Conservation (phyloP, 2,329 filamentous ascomycete species). For the Dactylella cylindrospora region DNA sequence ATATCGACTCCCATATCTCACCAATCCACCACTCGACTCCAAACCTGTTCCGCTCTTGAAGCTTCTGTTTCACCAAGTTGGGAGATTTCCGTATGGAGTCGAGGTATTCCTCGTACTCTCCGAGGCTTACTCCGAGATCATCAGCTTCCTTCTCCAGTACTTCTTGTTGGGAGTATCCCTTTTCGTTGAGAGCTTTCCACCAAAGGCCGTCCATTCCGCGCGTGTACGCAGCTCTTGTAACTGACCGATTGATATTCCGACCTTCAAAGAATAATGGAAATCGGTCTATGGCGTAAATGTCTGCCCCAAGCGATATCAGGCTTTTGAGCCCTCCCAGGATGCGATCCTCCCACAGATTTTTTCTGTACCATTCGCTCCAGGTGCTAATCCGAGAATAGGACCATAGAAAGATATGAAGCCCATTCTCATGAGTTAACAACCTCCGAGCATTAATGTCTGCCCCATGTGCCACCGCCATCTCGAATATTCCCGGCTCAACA, state of each 20-base stretch:
- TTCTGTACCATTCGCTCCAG: constrained; percentile 3
- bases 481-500: neutral
- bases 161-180: constrained; percentile 1
- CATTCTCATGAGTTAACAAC: constrained; percentile 4
- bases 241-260: constrained; percentile 4
- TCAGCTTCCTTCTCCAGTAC: constrained; percentile 7
- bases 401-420: constrained; percentile 18
- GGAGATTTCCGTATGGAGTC: too few species aligned
- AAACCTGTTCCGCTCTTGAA: too few species aligned
- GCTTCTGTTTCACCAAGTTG: too few species aligned
- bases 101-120: constrained; percentile 25
- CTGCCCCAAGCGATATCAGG: constrained; percentile 12
- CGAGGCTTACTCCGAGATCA: neutral
- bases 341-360: neutral
- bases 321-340: neutral
- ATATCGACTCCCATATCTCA: too few species aligned
- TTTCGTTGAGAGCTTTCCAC: constrained; percentile 6
- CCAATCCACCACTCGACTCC: too few species aligned
- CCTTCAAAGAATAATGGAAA: constrained; percentile 3
- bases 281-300: constrained; percentile 23
- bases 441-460: constrained; percentile 16
- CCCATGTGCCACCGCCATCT: constrained; percentile 16
- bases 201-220: constrained; percentile 25
- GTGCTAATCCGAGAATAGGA: neutral
- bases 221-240: constrained; percentile 16